Percentiles rank a stretch among this genome's conserved stretches.
phyloP scores from a whole-genome alignment of 495 filamentous ascomycete species.

The Lophiostoma macrostomum region DNA sequence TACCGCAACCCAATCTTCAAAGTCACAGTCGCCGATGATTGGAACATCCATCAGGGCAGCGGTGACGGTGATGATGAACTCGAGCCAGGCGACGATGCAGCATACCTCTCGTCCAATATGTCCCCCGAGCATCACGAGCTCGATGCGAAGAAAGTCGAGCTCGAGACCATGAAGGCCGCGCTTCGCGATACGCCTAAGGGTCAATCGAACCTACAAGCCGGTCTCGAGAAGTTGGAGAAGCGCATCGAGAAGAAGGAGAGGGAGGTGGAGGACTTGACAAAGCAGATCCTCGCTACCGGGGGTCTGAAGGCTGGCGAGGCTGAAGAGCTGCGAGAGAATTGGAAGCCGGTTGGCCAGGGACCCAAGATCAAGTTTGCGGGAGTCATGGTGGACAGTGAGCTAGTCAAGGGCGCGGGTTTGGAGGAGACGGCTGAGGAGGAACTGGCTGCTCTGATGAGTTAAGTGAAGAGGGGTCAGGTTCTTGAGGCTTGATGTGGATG shows the following conservation, averaged over 20 bases:
- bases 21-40: neutral
- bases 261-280: conserved; percentile 7
- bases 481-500: neutral
- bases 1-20: conserved; percentile 27
- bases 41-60: neutral
- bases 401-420: conserved; percentile 18
- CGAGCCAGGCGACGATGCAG: neutral
- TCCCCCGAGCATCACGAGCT: conserved; percentile 2
- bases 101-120: neutral
- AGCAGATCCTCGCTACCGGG: conserved; percentile 5
- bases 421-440: conserved; percentile 6
- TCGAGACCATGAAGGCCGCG: conserved; percentile 16
- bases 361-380: conserved; percentile 25
- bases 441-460: too few species aligned
- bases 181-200: conserved; percentile 1
- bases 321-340: conserved; percentile 1
- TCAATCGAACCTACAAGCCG: conserved; percentile 2
- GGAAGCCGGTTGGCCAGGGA: conserved; percentile 1
- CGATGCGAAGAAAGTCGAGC: neutral
- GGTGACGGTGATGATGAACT: neutral
- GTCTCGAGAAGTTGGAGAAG: conserved; percentile 2
- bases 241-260: conserved; percentile 3
- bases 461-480: too few species aligned
- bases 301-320: conserved; percentile 8
- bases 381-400: conserved; percentile 18